Base-by-base conservation (phyloP, 2,329 filamentous ascomycete genomes). In the Periglandula ipomoeae region DNA sequence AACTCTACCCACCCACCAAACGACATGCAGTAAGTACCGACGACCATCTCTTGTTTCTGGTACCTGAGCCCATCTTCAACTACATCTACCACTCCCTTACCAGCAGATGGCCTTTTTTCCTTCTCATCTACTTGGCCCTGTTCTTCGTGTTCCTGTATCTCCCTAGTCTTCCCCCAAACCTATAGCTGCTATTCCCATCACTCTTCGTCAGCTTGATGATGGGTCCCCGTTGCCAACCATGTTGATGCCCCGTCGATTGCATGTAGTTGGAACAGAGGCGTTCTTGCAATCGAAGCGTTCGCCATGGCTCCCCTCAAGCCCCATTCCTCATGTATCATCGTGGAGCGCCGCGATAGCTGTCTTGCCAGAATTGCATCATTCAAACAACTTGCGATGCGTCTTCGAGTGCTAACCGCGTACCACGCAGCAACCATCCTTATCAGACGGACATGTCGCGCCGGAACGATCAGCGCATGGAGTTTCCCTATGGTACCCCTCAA, bases 11-110 rank as follows among this genome's bases (percentile, higher is more conserved):
- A 75, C 59, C 73, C 74, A 61, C 68, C 71, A 57, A 75, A 72
- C 67, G 74, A 77, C 56, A 74, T 78, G 65, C 75, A 78, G 76
- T 79, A 70, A 79, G 76, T 79, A 70, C 48, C 50, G 38, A 50
- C 62, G 15, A 62, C 65, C 62, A 51, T 63, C 51, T 57, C 50
- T 50, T 64, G 57, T 62, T 54, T 57, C 59, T 54, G 55, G 58
- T 61, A 61, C 62, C 44, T 62, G 50, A 38, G 35, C 49, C 49
- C 46, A 27, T 44, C 32, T 24, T 52, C 52, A 46, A 45, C 43
- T 44, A 40, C 42, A 35, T 35, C 15, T 24, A 9, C 35, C 48
- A 45, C 38, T 20, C 44, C 26, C 7, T 46, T 42, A 34, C 22
- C 38, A 20, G 20, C n/a, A 32, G 24, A 17, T 39, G 47, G 41